Conservation (phyloP, 164 flowering plant genomes). For the Piper longum region DNA sequence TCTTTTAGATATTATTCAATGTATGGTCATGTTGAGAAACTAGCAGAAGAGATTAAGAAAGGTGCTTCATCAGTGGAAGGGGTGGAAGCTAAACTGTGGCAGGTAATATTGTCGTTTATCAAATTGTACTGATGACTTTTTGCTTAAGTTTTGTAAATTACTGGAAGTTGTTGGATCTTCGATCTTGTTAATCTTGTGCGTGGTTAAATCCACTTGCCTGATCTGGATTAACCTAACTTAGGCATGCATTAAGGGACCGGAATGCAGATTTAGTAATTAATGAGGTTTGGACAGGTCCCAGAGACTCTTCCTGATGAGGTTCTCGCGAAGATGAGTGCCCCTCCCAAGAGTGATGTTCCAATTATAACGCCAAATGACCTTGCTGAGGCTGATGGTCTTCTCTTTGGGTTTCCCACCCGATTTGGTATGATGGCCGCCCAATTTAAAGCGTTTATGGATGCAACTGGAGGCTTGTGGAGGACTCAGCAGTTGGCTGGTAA, state of each 20-base stretch:
- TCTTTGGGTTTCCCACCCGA: constrained; percentile 87
- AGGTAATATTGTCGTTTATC: constrained; percentile 22
- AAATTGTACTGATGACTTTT: neutral
- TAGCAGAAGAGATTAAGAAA: constrained; percentile 68
- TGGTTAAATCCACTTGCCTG: neutral
- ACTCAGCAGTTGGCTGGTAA: constrained; percentile 77
- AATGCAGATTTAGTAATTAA: neutral
- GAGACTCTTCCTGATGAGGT: constrained; percentile 68
- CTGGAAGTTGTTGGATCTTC: neutral
- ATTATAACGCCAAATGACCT: constrained; percentile 59
- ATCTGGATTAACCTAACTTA: too few species aligned
- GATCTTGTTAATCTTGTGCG: neutral
- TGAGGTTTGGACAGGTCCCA: constrained; percentile 39
- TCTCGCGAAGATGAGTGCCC: constrained; percentile 80
- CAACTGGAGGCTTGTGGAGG: constrained; percentile 83
- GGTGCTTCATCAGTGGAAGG: constrained; percentile 83
- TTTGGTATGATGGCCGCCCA: constrained; percentile 96
- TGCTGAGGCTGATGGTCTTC: constrained; percentile 74
- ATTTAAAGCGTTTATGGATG: constrained; percentile 78
- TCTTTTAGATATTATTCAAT: constrained; percentile 60
- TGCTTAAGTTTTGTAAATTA: neutral
- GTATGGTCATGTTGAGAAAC: constrained; percentile 80
- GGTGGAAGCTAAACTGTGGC: constrained; percentile 69
- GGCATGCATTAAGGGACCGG: neutral
- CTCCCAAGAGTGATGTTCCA: constrained; percentile 66